Conservation (phyloP, 805 yeast species). For the Dipodascus geniculatus region DNA sequence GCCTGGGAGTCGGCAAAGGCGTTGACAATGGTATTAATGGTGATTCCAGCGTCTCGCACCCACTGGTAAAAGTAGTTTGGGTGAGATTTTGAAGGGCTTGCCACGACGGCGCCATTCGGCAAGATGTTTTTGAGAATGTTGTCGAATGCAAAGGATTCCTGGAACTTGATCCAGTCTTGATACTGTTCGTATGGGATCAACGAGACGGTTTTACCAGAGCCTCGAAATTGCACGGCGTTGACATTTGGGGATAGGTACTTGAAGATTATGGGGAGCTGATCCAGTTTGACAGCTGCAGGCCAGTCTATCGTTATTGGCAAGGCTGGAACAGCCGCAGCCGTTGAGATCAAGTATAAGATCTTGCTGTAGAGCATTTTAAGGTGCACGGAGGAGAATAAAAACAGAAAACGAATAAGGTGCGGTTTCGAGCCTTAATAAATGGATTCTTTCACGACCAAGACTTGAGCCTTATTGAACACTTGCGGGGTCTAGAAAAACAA, state of each 20-base stretch:
- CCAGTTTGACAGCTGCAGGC: neutral
- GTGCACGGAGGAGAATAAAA: neutral
- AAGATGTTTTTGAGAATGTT: slow-evolving; percentile 40
- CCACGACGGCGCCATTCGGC: slow-evolving; percentile 47
- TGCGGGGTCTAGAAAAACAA: too few relatives aligned
- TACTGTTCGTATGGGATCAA: slow-evolving; percentile 28
- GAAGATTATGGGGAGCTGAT: neutral
- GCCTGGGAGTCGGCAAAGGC: slow-evolving; percentile 34
- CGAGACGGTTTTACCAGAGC: slow-evolving; percentile 10
- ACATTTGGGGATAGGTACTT: neutral
- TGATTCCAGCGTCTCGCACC: slow-evolving; percentile 82
- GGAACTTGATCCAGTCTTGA: slow-evolving; percentile 38
- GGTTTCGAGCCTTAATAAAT: neutral
- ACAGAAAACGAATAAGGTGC: neutral
- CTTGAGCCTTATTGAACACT: too few relatives aligned
- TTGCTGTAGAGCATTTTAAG: neutral
- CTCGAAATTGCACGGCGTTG: neutral
- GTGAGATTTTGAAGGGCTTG: slow-evolving; percentile 57
- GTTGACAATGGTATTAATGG: slow-evolving; percentile 44
- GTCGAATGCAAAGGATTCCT: slow-evolving; percentile 32
- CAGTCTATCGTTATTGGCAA: neutral
- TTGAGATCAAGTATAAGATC: neutral
- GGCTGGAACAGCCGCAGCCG: neutral
- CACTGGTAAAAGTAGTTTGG: slow-evolving; percentile 88
- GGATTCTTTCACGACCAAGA: too few relatives aligned